Evolutionary conservation across 441 rosid genomes (phyloP), one percentile per base, ranked within the genome.

Genomic region (Erodium moschatum): DNA sequence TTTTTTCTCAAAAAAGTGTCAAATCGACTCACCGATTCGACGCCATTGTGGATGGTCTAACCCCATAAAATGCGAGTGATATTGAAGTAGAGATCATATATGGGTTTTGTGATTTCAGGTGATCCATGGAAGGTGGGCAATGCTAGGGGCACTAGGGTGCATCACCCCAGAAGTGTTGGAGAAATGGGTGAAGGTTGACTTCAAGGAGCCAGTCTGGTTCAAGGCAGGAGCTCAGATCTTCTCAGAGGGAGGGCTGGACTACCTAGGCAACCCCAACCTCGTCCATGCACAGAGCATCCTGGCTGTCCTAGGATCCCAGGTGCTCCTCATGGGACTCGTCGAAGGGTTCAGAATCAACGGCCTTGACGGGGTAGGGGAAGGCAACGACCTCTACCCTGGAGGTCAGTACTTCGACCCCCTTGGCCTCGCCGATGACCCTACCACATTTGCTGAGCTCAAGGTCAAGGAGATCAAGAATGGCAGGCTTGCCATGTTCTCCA

Each of bases 381-480:
- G 24, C 70, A 54, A 67, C 38, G 19, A 50, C 31, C 31, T 67
- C 38, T 67, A 67, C 62, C 70, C 70, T 8, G 70, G 70, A 21
- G 70, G 70, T 3, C 61, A 54, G 24, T 21, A 20, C 18, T 67
- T 67, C 6, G 70, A 67, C 60, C 70, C 70, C 4, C 54, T 67
- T 0, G 70, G 70, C 29, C 60, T 67, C 19, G 70, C 70, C 4
- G 58, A 67, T 6, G 70, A 67, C 27, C 70, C 70, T 12, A 54
- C 50, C 11, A 54, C 70, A 6, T 67, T 67, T 18, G 70, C 70
- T 13, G 70, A 67, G 70, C 38, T 67, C 61, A 67, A 67, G 70
- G 70, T 67, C 61, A 67, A 67, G 70, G 70, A 67, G 61, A 24
- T 67, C 35, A 67, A 67, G 70, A 67, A 67, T 12, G 70, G 70